Evolutionary conservation across 164 flowering plant species (phyloP), one percentile per base, ranked within the genome.

Genomic region (Nymphaea colorata): DNA sequence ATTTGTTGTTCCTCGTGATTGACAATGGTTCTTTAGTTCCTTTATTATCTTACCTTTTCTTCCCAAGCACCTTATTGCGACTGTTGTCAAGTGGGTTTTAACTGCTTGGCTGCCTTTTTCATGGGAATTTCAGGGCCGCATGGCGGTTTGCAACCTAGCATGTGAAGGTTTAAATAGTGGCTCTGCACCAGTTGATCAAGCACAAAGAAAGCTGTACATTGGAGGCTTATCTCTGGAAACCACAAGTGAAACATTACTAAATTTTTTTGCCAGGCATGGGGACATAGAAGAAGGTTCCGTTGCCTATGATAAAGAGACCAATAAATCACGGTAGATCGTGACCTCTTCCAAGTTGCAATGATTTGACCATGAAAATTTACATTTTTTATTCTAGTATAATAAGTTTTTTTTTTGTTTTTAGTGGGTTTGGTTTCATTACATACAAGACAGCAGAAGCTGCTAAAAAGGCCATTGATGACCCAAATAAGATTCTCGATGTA

Each of bases 241-340:
- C 62, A 78, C 90, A 15, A 86, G 82, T 76, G 90, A 85, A 71
- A 69, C 77, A 71, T 70, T 87, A 78, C 85, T 86, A 17, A 67
- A 61, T 42, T 83, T 71, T 72, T 86, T 87, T 65, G 73, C 71
- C 16, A 80, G 80, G 78, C 77, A 82, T 66, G 93, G 93, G 42
- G 88, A 85, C 6, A 87, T 87, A 62, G 89, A 87, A 79, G 92
- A 87, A 76, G 92, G 92, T 67, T 87, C 89, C 63, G 92, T 87
- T 78, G 92, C 92, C 67, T 87, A 85, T 78, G 89, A 84, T 76
- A 87, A 87, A 75, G 89, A 85, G 44, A 80, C 87, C 62, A 82
- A 82, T 72, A 87, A 78, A 62, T 84, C 92, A 72, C 89, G 92
- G 92, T 87, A 78, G 3, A 43, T 11, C 57, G 17, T 43, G 18